These are phyloP conservation scores for Pholiota conissans DNA, from an alignment of 768 basidiomycete species.

Conservation along the genomic window DNA sequence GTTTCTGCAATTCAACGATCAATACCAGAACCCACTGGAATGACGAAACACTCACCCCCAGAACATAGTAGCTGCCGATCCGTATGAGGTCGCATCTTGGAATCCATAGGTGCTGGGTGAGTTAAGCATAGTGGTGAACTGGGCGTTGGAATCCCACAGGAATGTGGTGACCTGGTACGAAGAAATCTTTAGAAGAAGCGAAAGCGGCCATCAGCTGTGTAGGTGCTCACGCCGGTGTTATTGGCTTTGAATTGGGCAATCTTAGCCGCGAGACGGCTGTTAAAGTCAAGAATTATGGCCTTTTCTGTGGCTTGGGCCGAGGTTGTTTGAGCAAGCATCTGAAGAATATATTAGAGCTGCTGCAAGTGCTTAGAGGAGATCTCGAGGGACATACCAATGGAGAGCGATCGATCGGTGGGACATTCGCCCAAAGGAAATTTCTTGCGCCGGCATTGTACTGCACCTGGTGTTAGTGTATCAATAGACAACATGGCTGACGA, in stretches of 20 bases:
- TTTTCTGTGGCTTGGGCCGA: conserved; percentile 40
- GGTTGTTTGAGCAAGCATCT: conserved; percentile 50
- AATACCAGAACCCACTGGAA: not conserved
- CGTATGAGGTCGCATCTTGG: conserved; percentile 49
- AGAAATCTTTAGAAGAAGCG: not conserved
- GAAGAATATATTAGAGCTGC: too few species aligned
- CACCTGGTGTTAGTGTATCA: not conserved
- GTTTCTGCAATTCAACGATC: conserved; percentile 33
- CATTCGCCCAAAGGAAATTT: conserved; percentile 50
- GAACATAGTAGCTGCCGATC: conserved; percentile 43
- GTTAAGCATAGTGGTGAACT: conserved; percentile 50
- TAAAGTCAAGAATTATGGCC: conserved; percentile 50
- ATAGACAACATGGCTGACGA: not conserved
- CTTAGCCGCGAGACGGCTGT: conserved; percentile 44
- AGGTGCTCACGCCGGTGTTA: conserved; percentile 50
- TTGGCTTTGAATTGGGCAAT: conserved; percentile 40
- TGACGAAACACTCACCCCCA: conserved; percentile 44
- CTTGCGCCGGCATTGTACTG: conserved; percentile 53
- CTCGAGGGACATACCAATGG: conserved; percentile 32
- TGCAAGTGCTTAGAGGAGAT: too few species aligned
- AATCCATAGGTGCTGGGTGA: conserved; percentile 53
- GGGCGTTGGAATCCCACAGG: conserved; percentile 50
- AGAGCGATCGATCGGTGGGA: conserved; percentile 42
- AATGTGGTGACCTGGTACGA: conserved; percentile 42
- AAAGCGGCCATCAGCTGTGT: not conserved